Evolutionary conservation across 2,329 filamentous ascomycete genomes (phyloP), one percentile per base, ranked within the genome.

Genomic region (Neonectria magnoliae): DNA sequence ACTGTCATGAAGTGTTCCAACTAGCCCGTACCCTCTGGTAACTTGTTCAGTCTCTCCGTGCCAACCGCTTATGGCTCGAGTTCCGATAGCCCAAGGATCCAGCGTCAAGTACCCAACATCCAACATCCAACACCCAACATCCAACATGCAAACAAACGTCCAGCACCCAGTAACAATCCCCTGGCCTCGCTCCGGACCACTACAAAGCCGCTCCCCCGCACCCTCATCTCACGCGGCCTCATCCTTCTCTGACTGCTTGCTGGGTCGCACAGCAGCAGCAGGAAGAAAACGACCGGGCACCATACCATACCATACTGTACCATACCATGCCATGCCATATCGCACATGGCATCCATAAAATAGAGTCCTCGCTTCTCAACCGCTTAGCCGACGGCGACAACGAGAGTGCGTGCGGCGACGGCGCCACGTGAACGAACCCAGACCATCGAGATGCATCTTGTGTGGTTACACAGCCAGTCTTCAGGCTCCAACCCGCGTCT

Each of bases 391-490:
- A 60, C 51, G 42, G 31, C 41, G 38, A 29, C 36, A 25, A 50
- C 38, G 36, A 44, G 22, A 14, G 14, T 51, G 38, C 54, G 29
- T 55, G n/a, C 14, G 44, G 45, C 44, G 50, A 45, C 62, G 38
- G 53, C 41, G 45, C 64, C 64, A 64, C 53, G 56, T 60, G 60
- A 64, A 60, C 16, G 51, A 55, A 59, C 64, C 60, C 27, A 66
- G 64, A 66, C 42, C 64, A 64, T 66, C 64, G 64, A 66, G 64
- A 52, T 64, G 64, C 64, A 66, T 38, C 41, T 20, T 27, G 56
- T 64, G 60, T 63, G 56, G 64, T 59, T 64, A 60, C 60, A 66
- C 64, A 66, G 50, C 47, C 36, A n/a, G 52, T 50, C 55, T 45
- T 50, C 33, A 51, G 50, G 56, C 50, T 54, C 42, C 44, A 55